Evolutionary conservation across 2,329 filamentous ascomycete species (phyloP).

Genomic region (Passalora sequoiae): DNA sequence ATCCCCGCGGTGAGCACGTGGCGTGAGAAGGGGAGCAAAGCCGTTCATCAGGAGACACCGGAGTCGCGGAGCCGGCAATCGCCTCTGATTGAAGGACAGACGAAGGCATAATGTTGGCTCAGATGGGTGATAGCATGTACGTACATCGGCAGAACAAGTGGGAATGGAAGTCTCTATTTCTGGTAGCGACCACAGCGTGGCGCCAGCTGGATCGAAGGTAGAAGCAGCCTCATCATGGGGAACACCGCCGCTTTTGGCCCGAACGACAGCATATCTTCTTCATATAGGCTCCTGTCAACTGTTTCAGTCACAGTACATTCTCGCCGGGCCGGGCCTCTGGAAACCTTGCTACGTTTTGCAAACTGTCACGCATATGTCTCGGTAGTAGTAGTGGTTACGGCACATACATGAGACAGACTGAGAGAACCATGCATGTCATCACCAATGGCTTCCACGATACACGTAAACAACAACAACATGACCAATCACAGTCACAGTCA

Average conservation of each 20-base stretch:
- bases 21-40: conserved; percentile 86
- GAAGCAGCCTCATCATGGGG: neutral
- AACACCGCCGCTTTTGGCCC: neutral
- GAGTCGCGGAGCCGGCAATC: conserved; percentile 17
- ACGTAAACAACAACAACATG: no score
- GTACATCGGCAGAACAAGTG: neutral
- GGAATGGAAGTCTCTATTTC: neutral
- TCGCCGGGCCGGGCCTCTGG: no score
- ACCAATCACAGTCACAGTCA: no score
- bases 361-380: no score
- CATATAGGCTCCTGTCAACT: no score
- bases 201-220: neutral
- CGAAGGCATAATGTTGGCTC: conserved; percentile 7
- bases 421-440: no score
- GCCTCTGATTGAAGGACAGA: conserved; percentile 18
- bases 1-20: conserved; percentile 96
- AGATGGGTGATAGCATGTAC: no score
- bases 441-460: no score
- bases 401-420: no score
- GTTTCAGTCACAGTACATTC: no score
- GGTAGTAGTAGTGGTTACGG: no score
- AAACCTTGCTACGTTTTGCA: no score
- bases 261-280: neutral
- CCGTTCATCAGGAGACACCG: conserved; percentile 64
- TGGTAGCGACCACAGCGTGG: conserved; percentile 3